Percentiles rank a stretch among this genome's conserved stretches.
These are phyloP conservation scores for Aspergillus piperis DNA, from an alignment of 2,329 filamentous ascomycete genomes.

Conservation along the genomic window DNA sequence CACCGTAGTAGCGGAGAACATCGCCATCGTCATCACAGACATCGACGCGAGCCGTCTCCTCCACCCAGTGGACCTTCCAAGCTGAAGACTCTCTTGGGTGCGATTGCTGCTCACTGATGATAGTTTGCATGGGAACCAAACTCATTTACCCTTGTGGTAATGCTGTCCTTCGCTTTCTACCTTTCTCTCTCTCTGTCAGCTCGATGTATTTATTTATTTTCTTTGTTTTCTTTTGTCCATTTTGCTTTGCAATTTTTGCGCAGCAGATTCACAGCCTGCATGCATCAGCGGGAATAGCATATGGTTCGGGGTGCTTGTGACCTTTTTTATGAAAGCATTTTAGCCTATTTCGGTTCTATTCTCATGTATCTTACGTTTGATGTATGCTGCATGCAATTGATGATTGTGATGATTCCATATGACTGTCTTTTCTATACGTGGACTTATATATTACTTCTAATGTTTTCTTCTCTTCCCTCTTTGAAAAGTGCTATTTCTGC, in stretches of 20 bases:
- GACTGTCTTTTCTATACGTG: background rate
- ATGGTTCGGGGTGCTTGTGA: slow-evolving; percentile 2
- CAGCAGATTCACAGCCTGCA: background rate
- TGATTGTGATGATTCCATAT: background rate
- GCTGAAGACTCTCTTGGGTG: slow-evolving; percentile 32
- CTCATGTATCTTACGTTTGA: slow-evolving; percentile 2
- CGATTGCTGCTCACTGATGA: slow-evolving; percentile 32
- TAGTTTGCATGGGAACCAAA: background rate
- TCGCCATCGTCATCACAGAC: slow-evolving; percentile 31
- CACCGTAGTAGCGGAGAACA: slow-evolving; percentile 24
- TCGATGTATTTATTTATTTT: slow-evolving; percentile 1
- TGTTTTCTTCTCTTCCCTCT: background rate
- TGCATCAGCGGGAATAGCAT: slow-evolving; percentile 3
- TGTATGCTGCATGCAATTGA: background rate
- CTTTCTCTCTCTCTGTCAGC: background rate
- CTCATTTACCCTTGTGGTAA: background rate
- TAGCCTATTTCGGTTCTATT: slow-evolving; percentile 1
- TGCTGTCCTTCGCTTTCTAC: background rate
- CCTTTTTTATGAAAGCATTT: background rate
- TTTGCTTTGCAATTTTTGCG: background rate
- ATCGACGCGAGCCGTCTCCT: slow-evolving; percentile 31
- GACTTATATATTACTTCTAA: background rate
- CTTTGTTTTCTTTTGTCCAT: background rate
- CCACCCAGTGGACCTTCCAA: slow-evolving; percentile 30
- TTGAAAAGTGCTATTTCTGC: background rate